Percentiles rank a stretch among this genome's conserved stretches.
Conservation (phyloP, 495 filamentous ascomycete species). For the Neurospora tetrasperma region DNA sequence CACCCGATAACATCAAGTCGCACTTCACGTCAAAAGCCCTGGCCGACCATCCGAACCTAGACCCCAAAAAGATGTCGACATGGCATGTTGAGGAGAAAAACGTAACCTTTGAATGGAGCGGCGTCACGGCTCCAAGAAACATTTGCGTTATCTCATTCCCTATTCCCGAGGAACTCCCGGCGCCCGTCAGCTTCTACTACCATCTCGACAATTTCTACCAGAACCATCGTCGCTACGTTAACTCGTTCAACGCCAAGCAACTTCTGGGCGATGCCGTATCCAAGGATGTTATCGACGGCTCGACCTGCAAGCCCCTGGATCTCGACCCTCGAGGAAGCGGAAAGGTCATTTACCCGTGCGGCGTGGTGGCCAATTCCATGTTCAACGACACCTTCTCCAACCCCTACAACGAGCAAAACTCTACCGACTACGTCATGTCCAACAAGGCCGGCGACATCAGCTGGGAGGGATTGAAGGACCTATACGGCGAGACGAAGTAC, state of each 20-base stretch:
- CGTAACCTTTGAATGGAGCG: constrained; percentile 13
- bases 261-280: constrained; percentile 61
- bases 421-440: constrained; percentile 52
- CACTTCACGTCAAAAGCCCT: constrained; percentile 50
- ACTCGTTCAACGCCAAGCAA: constrained; percentile 75
- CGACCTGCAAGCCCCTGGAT: constrained; percentile 67
- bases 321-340: constrained; percentile 34
- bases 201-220: constrained; percentile 97
- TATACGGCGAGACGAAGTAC: constrained; percentile 64
- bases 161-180: constrained; percentile 63
- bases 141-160: constrained; percentile 63
- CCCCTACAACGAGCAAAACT: constrained; percentile 40
- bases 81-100: constrained; percentile 17
- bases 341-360: constrained; percentile 87
- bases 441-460: constrained; percentile 61
- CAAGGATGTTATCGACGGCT: constrained; percentile 47
- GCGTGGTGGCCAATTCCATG: constrained; percentile 87
- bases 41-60: constrained; percentile 16
- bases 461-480: constrained; percentile 70
- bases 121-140: constrained; percentile 10
- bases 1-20: constrained; percentile 43
- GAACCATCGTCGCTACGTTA: constrained; percentile 94
- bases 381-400: constrained; percentile 88
- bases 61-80: constrained; percentile 16
- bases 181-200: constrained; percentile 87